phyloP scores from a whole-genome alignment of 306 rosid species.

The Castanospermum australe region DNA sequence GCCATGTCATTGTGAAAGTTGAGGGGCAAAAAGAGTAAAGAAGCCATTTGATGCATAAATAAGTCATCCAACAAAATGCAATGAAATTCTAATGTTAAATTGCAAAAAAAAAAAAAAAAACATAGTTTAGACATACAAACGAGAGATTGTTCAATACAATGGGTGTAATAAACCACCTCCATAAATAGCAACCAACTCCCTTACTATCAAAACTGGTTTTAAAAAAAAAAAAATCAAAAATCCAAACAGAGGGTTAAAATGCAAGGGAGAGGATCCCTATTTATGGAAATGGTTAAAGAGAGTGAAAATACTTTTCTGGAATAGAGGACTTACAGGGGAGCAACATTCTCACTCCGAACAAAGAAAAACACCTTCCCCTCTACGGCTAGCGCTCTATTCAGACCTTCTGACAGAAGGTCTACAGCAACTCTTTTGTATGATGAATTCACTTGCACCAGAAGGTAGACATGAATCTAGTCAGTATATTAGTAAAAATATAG shows the following conservation, averaged over 20 bases:
- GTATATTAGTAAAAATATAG: constrained; percentile 1
- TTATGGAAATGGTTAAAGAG: background rate
- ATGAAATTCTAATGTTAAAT: background rate
- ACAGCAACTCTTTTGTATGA: constrained; percentile 60
- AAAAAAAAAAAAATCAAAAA: background rate
- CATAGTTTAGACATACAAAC: background rate
- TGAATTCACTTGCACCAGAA: constrained; percentile 49
- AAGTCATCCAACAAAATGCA: background rate
- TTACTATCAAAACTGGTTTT: background rate
- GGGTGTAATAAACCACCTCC: background rate
- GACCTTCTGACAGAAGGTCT: constrained; percentile 68
- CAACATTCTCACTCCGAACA: constrained; percentile 61
- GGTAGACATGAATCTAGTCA: constrained; percentile 31
- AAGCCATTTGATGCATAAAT: background rate
- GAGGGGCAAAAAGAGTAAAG: background rate
- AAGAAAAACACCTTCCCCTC: constrained; percentile 80
- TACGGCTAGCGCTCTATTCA: constrained; percentile 72
- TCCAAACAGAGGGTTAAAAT: background rate
- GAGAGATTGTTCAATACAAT: background rate
- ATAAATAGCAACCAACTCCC: background rate
- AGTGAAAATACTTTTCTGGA: constrained; percentile 17
- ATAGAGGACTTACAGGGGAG: constrained; percentile 77
- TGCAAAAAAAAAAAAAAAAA: background rate
- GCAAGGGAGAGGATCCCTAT: background rate
- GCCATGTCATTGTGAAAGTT: background rate